Conservation (phyloP, 2,329 filamentous ascomycete species). For the Ascochyta lentis region DNA sequence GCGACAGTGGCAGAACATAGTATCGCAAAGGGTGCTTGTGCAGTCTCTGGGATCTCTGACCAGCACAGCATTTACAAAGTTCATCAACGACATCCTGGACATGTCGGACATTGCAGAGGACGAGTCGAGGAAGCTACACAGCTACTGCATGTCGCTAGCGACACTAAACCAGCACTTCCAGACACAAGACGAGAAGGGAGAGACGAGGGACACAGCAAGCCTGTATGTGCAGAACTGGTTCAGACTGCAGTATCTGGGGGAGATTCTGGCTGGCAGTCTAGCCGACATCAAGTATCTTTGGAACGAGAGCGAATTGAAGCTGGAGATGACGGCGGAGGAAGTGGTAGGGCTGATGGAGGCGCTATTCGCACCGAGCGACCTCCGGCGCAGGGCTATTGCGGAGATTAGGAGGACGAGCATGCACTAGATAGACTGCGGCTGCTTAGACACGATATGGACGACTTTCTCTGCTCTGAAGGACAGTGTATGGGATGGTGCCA, state of each 20-base stretch:
- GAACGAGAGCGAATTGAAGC: slow-evolving; percentile 67
- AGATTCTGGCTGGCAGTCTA: slow-evolving; percentile 67
- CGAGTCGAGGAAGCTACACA: slow-evolving; percentile 65
- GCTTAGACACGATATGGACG: slow-evolving; percentile 10
- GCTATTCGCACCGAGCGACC: slow-evolving; percentile 67
- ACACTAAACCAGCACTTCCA: slow-evolving; percentile 64
- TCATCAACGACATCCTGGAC: slow-evolving; percentile 68
- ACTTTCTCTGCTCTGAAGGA: background rate
- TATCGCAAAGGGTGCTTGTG: slow-evolving; percentile 66
- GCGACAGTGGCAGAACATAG: slow-evolving; percentile 62
- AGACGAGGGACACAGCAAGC: slow-evolving; percentile 62
- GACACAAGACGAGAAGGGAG: slow-evolving; percentile 50
- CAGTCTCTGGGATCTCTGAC: slow-evolving; percentile 67
- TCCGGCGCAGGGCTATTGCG: slow-evolving; percentile 63
- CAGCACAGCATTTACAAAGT: slow-evolving; percentile 63
- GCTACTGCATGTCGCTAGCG: slow-evolving; percentile 63
- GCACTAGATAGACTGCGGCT: slow-evolving; percentile 17
- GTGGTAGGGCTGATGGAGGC: slow-evolving; percentile 69
- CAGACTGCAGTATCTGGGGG: slow-evolving; percentile 68
- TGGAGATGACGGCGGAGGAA: slow-evolving; percentile 68
- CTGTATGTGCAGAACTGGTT: slow-evolving; percentile 70
- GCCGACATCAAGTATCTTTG: slow-evolving; percentile 71
- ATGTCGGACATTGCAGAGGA: slow-evolving; percentile 69
- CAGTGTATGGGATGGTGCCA: background rate
- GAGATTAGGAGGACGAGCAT: slow-evolving; percentile 56